Conservation (phyloP, 805 yeast genomes). For the Candida silvatica region DNA sequence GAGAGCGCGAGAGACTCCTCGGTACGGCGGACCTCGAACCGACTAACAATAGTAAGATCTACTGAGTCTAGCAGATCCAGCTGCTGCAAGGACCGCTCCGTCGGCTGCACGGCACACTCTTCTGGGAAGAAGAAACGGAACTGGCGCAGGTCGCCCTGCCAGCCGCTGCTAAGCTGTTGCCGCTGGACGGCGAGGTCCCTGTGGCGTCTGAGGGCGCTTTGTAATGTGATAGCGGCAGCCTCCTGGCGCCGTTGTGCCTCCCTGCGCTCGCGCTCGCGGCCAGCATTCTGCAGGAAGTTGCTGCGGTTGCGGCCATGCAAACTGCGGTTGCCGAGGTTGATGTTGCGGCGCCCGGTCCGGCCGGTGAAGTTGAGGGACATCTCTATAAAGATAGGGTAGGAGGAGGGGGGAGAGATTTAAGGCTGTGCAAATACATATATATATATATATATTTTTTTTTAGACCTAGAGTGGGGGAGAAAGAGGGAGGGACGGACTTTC, state of each 20-base stretch:
- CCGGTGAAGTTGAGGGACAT: slow-evolving; percentile 27
- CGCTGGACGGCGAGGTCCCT: slow-evolving; percentile 25
- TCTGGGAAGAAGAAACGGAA: slow-evolving; percentile 23
- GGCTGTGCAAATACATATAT: too few relatives aligned
- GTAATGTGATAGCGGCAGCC: slow-evolving; percentile 42
- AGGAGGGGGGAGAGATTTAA: too few relatives aligned
- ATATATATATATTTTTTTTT: too few relatives aligned
- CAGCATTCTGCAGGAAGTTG: slow-evolving; percentile 52
- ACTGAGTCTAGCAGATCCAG: slow-evolving; percentile 2
- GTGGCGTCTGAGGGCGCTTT: slow-evolving; percentile 35
- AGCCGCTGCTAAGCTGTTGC: slow-evolving; percentile 8
- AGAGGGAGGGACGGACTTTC: too few relatives aligned
- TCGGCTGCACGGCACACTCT: slow-evolving; percentile 8
- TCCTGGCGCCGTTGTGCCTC: slow-evolving; percentile 44
- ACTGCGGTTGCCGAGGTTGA: slow-evolving; percentile 40
- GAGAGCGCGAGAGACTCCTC: too few relatives aligned
- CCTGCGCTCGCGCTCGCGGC: slow-evolving; percentile 56
- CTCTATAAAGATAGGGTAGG: too few relatives aligned
- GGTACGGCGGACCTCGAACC: too few relatives aligned
- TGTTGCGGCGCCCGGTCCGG: slow-evolving; percentile 23
- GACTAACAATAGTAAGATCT: too few relatives aligned
- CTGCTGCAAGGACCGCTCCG: slow-evolving; percentile 5
- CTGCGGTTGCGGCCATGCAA: slow-evolving; percentile 25
- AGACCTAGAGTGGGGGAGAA: too few relatives aligned
- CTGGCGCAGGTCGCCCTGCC: slow-evolving; percentile 20